These are phyloP conservation scores for Podospora pseudopauciseta DNA, from an alignment of 495 filamentous ascomycete genomes.

Conservation along the genomic window DNA sequence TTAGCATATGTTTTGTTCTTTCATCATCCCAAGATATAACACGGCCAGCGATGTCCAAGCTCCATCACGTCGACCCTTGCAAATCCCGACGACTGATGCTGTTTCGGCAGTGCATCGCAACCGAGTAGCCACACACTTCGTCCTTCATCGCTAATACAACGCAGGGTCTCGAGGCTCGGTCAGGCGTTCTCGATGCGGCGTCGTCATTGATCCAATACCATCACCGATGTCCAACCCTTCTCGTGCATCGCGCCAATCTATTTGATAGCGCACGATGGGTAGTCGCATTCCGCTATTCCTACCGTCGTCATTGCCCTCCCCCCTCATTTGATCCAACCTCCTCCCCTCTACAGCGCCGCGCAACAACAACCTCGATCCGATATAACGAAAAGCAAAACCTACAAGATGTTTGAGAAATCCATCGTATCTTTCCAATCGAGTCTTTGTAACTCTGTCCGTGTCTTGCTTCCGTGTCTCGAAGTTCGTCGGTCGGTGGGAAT, in stretches of 20 bases:
- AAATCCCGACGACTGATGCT: neutral
- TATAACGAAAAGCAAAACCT: neutral
- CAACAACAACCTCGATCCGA: too few relatives aligned
- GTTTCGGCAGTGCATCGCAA: neutral
- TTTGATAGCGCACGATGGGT: too few relatives aligned
- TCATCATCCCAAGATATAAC: neutral
- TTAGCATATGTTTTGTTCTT: slow-evolving; percentile 18
- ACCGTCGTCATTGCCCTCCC: too few relatives aligned
- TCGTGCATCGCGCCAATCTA: too few relatives aligned
- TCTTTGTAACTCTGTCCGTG: neutral
- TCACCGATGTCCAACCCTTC: neutral
- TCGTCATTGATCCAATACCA: neutral
- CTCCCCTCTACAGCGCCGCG: too few relatives aligned
- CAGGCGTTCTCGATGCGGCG: too few relatives aligned
- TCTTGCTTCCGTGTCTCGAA: neutral
- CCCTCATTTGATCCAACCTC: too few relatives aligned
- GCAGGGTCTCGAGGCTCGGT: neutral
- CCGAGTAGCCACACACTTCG: neutral
- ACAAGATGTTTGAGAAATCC: slow-evolving; percentile 35
- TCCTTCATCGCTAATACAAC: neutral
- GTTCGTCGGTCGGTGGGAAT: neutral
- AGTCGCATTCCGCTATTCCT: too few relatives aligned
- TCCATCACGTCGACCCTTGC: neutral
- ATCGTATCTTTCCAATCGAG: slow-evolving; percentile 13
- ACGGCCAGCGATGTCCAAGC: neutral